These are phyloP conservation scores for Mucor saturninus DNA, from an alignment of 371 early-diverging fungal species.

Conservation along the genomic window DNA sequence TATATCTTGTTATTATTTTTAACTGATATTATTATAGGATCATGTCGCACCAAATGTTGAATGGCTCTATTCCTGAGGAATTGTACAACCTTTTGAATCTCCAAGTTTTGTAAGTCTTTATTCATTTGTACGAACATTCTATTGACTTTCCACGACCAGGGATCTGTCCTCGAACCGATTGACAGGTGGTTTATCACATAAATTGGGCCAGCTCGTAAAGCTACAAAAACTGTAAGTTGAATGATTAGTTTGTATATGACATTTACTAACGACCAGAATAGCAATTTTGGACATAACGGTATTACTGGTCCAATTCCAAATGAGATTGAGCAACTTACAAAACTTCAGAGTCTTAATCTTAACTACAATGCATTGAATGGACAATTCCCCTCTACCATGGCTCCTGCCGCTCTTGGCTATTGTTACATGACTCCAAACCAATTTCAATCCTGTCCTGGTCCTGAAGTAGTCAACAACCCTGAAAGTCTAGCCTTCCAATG, in stretches of 20 bases:
- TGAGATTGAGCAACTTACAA: constrained; percentile 43
- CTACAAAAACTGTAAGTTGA: constrained; percentile 48
- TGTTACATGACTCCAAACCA: constrained; percentile 59
- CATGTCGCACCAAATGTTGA: constrained; percentile 42
- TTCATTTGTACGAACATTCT: background rate
- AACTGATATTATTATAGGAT: constrained; percentile 16
- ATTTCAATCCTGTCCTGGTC: constrained; percentile 57
- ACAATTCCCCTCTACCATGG: constrained; percentile 49
- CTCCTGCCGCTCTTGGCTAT: constrained; percentile 48
- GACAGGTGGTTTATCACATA: constrained; percentile 48
- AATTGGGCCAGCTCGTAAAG: constrained; percentile 46
- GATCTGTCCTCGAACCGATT: constrained; percentile 61
- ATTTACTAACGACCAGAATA: constrained; percentile 7
- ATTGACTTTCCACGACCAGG: constrained; percentile 16
- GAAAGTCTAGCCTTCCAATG: constrained; percentile 60
- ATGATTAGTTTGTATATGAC: background rate
- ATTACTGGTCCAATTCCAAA: constrained; percentile 50
- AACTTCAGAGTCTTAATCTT: constrained; percentile 48
- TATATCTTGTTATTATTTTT: constrained; percentile 6
- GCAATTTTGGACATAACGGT: constrained; percentile 54
- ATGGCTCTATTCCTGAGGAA: constrained; percentile 46
- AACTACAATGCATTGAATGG: constrained; percentile 59
- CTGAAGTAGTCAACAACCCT: constrained; percentile 40
- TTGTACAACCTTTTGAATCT: constrained; percentile 36
- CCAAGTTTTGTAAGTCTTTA: constrained; percentile 31